These are phyloP conservation scores for Parastagonospora avenae DNA, from an alignment of 2,329 filamentous ascomycete genomes.

Conservation along the genomic window DNA sequence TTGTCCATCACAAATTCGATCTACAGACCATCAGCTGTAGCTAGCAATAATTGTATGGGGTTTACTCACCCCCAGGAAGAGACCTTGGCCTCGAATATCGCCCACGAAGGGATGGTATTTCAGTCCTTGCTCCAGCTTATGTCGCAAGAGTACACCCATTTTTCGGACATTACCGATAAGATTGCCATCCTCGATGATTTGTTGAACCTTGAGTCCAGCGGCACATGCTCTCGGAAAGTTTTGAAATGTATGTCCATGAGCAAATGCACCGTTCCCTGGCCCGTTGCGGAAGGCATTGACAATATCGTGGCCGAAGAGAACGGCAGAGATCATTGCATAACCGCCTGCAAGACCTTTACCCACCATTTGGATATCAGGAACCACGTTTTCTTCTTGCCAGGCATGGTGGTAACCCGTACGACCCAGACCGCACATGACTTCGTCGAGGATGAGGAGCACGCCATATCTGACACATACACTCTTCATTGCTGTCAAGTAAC, in stretches of 20 bases:
- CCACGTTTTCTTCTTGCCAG: slow-evolving; percentile 63
- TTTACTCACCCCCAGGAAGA: slow-evolving; percentile 62
- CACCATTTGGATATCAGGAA: slow-evolving; percentile 69
- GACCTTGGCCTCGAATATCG: slow-evolving; percentile 64
- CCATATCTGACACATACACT: slow-evolving; percentile 72
- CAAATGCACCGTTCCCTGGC: slow-evolving; percentile 54
- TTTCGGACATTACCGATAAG: slow-evolving; percentile 63
- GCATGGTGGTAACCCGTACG: slow-evolving; percentile 64
- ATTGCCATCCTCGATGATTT: slow-evolving; percentile 61
- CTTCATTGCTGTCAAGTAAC: slow-evolving; percentile 73
- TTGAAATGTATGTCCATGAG: slow-evolving; percentile 69
- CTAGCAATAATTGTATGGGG: not conserved
- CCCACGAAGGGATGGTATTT: slow-evolving; percentile 59
- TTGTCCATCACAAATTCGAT: slow-evolving; percentile 66
- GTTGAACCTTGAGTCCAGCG: slow-evolving; percentile 67
- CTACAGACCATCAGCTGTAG: slow-evolving; percentile 33
- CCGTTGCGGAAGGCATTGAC: slow-evolving; percentile 52
- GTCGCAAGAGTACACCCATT: slow-evolving; percentile 59
- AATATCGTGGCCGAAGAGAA: slow-evolving; percentile 61
- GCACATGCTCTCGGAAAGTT: slow-evolving; percentile 65
- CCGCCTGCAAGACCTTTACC: slow-evolving; percentile 71
- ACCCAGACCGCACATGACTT: slow-evolving; percentile 74
- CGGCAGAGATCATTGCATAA: slow-evolving; percentile 64
- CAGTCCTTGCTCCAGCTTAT: slow-evolving; percentile 52
- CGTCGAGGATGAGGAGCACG: slow-evolving; percentile 77